A percentile compares a stretch with the other conserved stretches of the same genome.
Evolutionary conservation across 495 filamentous ascomycete genomes (phyloP).

Genomic region (Hypomontagnella submonticulosa): DNA sequence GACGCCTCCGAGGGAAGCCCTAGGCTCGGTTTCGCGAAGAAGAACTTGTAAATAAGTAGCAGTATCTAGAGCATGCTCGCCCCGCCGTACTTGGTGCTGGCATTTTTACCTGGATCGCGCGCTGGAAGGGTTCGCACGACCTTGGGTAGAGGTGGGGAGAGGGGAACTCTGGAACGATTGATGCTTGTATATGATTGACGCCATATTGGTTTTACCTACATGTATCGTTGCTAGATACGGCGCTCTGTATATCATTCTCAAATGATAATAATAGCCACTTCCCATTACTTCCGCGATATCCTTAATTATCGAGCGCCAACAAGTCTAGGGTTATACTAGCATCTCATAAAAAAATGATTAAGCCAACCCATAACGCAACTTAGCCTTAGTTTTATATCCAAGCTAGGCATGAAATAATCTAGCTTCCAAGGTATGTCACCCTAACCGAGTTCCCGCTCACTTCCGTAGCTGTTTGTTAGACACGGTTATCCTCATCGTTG

Average conservation of each 20-base stretch:
- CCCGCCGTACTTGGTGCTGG: not conserved
- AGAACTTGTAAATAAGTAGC: constrained; percentile 38
- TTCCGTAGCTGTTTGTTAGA: not conserved
- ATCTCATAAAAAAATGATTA: no score
- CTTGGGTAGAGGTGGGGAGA: not conserved
- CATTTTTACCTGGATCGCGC: not conserved
- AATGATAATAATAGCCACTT: constrained; percentile 29
- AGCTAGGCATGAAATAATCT: no score
- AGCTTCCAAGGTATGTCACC: not conserved
- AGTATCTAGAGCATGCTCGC: not conserved
- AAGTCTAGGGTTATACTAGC: no score
- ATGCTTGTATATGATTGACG: constrained; percentile 39
- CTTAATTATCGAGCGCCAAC: no score
- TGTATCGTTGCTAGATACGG: constrained; percentile 20
- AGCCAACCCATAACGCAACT: no score
- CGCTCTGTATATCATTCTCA: constrained; percentile 29
- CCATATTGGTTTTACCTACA: constrained; percentile 6
- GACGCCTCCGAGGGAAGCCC: constrained; percentile 55
- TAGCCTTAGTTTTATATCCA: no score
- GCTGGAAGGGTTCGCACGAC: not conserved
- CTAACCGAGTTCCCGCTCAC: not conserved
- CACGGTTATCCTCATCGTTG: not conserved
- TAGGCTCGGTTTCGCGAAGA: constrained; percentile 65
- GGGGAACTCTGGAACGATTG: constrained; percentile 17
- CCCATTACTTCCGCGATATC: not conserved